Evolutionary conservation across 129 eudicot species (phyloP).

Genomic region (Smallanthus sonchifolius): DNA sequence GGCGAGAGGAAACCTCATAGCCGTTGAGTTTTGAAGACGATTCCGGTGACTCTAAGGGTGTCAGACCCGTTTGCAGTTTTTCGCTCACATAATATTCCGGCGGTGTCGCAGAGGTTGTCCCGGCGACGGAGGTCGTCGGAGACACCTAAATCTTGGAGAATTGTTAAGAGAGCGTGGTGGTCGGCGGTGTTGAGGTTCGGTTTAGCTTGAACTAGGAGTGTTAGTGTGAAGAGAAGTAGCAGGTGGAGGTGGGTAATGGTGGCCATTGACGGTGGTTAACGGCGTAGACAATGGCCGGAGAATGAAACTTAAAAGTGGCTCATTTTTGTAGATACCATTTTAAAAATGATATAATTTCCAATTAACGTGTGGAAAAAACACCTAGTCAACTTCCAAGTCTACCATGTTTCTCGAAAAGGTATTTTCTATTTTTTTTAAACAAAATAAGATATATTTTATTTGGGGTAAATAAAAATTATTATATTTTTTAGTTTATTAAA

Average conservation of each 20-base stretch:
- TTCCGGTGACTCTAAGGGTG: conserved; percentile 47
- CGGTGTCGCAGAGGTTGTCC: conserved; percentile 43
- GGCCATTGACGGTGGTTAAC: conserved; percentile 40
- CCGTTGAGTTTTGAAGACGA: conserved; percentile 37
- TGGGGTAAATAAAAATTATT: too few species aligned
- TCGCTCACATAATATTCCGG: conserved; percentile 56
- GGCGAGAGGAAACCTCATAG: conserved; percentile 64
- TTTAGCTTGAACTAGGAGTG: conserved; percentile 37
- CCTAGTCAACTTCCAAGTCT: conserved; percentile 1
- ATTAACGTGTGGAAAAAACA: conserved; percentile 13
- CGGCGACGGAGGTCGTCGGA: conserved; percentile 21
- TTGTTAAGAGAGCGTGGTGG: conserved; percentile 42
- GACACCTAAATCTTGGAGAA: conserved; percentile 50
- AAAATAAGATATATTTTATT: background rate
- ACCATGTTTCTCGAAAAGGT: background rate
- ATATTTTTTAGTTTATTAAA: too few species aligned
- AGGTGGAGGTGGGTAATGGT: conserved; percentile 31
- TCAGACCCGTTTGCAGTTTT: conserved; percentile 22
- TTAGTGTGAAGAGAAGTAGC: conserved; percentile 36
- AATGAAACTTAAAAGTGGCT: background rate
- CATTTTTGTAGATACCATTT: background rate
- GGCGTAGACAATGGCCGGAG: conserved; percentile 7
- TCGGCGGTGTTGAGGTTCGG: conserved; percentile 40
- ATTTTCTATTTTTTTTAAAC: background rate
- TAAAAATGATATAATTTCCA: background rate